Evolutionary conservation across 441 rosid genomes (phyloP).

Genomic region (Bruguiera hainesii): DNA sequence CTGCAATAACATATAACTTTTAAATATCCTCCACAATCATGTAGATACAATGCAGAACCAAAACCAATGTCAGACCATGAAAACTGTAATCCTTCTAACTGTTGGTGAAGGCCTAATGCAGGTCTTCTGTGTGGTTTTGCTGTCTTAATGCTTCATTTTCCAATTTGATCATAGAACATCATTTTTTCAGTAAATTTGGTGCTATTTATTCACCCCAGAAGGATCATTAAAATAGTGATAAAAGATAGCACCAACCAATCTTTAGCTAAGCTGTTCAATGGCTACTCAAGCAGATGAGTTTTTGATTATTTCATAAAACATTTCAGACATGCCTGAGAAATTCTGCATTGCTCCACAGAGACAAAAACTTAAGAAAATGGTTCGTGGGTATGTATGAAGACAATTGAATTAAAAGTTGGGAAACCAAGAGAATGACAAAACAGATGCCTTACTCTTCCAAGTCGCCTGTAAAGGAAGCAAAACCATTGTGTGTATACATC

Average conservation of each 20-base stretch:
- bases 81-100: background rate
- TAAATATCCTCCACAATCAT: constrained; percentile 6
- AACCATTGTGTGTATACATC: constrained; percentile 94
- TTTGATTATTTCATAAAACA: background rate
- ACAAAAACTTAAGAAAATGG: background rate
- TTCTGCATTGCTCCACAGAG: background rate
- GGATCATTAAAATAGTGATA: background rate
- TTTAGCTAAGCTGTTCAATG: background rate
- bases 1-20: constrained; percentile 42
- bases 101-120: too few relatives aligned
- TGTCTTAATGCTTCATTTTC: too few relatives aligned
- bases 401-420: background rate
- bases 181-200: background rate
- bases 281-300: background rate
- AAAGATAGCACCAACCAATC: background rate
- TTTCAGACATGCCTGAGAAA: constrained; percentile 3
- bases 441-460: constrained; percentile 60
- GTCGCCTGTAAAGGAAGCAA: constrained; percentile 76
- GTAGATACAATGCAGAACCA: background rate
- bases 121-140: too few relatives aligned
- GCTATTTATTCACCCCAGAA: background rate
- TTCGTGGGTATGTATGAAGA: background rate
- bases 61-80: constrained; percentile 5
- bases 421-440: background rate
- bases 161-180: too few relatives aligned